Conservation (phyloP, 345 rosid species). For the Punica granatum region DNA sequence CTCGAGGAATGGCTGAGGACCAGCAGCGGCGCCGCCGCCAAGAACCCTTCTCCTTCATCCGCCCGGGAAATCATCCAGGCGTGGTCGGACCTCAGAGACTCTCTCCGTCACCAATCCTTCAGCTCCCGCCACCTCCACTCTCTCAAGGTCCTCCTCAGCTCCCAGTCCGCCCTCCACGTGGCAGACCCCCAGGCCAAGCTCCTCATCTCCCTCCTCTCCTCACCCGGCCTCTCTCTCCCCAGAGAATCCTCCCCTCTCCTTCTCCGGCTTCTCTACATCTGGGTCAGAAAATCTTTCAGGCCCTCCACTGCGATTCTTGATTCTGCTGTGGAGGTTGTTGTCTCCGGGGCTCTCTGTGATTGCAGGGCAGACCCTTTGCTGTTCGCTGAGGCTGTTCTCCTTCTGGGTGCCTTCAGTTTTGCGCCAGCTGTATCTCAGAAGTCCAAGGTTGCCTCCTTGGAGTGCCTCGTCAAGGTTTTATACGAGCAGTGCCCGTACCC, state of each 20-base stretch:
- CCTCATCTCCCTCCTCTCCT: constrained; percentile 53
- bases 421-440: constrained; percentile 45
- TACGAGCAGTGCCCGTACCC: constrained; percentile 35
- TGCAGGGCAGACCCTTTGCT: constrained; percentile 32
- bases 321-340: constrained; percentile 50
- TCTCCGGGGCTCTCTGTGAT: constrained; percentile 19
- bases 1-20: constrained; percentile 75
- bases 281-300: constrained; percentile 80
- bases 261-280: constrained; percentile 66
- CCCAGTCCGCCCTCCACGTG: constrained; percentile 65
- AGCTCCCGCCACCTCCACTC: constrained; percentile 54
- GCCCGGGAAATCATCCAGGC: constrained; percentile 77
- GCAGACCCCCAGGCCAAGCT: constrained; percentile 96
- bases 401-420: constrained; percentile 64
- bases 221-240: constrained; percentile 32
- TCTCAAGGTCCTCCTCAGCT: constrained; percentile 50
- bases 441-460: constrained; percentile 45
- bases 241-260: constrained; percentile 52
- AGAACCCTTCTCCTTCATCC: constrained; percentile 32
- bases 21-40: constrained; percentile 23
- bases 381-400: constrained; percentile 52
- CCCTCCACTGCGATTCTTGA: constrained; percentile 55
- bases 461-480: constrained; percentile 48
- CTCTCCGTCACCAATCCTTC: constrained; percentile 40
- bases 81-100: constrained; percentile 84